phyloP scores from a whole-genome alignment of 805 yeast genomes.

The Cyberlindnera amylophila region DNA sequence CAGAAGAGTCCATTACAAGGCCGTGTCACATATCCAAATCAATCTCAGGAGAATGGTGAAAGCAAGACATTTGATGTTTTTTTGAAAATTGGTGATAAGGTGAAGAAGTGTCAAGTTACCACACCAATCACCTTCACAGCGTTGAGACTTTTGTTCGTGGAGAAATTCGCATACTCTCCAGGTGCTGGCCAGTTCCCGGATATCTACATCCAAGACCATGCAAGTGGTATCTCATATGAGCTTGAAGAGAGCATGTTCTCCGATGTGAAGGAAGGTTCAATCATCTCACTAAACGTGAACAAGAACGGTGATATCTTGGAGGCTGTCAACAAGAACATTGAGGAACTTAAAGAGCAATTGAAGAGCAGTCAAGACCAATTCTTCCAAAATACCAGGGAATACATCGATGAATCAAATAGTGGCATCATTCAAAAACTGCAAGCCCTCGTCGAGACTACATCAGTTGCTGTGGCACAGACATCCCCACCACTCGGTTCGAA shows the following conservation, averaged over 20 bases:
- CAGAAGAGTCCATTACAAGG: conserved; percentile 13
- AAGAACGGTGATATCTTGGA: conserved; percentile 23
- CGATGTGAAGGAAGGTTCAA: conserved; percentile 56
- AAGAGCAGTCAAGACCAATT: conserved; percentile 13
- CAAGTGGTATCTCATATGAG: conserved; percentile 65
- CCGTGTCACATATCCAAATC: conserved; percentile 8
- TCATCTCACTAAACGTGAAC: conserved; percentile 56
- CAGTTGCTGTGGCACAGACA: too few species aligned
- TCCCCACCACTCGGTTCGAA: too few species aligned
- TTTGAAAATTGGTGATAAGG: conserved; percentile 47
- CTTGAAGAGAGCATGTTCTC: conserved; percentile 63
- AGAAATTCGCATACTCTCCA: conserved; percentile 82
- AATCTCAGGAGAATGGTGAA: neutral
- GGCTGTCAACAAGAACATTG: conserved; percentile 16
- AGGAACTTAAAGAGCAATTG: conserved; percentile 17
- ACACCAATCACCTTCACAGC: conserved; percentile 37
- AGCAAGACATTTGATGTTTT: conserved; percentile 32
- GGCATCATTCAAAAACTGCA: conserved; percentile 19
- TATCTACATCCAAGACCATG: conserved; percentile 64
- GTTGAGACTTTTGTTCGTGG: conserved; percentile 71
- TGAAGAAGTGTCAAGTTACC: conserved; percentile 45
- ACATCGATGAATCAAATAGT: conserved; percentile 26
- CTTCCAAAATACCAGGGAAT: conserved; percentile 19
- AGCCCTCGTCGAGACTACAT: conserved; percentile 7
- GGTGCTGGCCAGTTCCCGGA: conserved; percentile 71